Evolutionary conservation across 2,329 filamentous ascomycete genomes (phyloP), one percentile per base, ranked within the genome.

Genomic region (Aspergillus persii): DNA sequence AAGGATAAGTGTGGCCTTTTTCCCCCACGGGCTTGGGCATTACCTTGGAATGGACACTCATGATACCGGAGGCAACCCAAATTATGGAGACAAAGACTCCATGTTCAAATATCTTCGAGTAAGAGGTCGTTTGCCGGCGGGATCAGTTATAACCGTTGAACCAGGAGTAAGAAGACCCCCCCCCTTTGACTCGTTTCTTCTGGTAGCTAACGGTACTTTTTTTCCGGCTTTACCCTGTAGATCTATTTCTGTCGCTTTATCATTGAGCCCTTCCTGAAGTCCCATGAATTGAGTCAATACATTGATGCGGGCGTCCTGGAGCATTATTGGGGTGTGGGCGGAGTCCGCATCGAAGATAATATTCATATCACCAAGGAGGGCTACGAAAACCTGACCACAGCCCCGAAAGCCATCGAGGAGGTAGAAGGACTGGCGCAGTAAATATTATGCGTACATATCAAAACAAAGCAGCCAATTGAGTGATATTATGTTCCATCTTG

Each of bases 11-110:
- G 87, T 89, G 27, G 93, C 92, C 1, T 97, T 97, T 80, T 91
- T 96, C 71, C 93, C 93, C 1, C 93, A 97, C 73, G 93, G 93
- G 0, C 79, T 97, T 1, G 93, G 93, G 0, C 93, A 97, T 76
- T 94, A 96, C 73, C 80, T 97, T 8, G 93, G 93, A 62, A 89
- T 97, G 83, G 93, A 97, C 73, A 96, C 92, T 2, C 93, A 97
- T 74, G 93, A 97, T 70, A 90, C 87, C 0, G 90, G 89, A 61
- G 91, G 90, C 26, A 87, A 92, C 72, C 82, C 90, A 39, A 89
- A 93, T 75, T 91, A 90, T 68, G 81, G 81, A 8, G 95, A 99
- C 71, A 80, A 84, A 60, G 93, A 99, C 73, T 80, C 85, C 39
- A 86, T 97, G 83, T 98, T 97, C 78, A 84, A 86, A 55, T 98